These are phyloP conservation scores for Dryas drummondii DNA, from an alignment of 306 rosid genomes.

Conservation along the genomic window DNA sequence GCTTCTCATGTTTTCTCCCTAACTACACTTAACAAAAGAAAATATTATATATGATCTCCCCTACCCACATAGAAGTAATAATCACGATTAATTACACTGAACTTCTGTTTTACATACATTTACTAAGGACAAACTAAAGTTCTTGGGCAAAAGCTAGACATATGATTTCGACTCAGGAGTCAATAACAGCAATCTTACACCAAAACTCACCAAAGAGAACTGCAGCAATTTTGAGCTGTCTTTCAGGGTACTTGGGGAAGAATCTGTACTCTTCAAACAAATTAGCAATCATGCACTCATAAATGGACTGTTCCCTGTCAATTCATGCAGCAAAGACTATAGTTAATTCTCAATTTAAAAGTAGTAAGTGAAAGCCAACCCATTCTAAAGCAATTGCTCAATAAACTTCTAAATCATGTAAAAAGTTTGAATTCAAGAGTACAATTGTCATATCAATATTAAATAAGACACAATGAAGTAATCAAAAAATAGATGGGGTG, in stretches of 20 bases:
- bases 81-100: neutral
- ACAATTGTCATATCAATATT: neutral
- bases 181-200: slow-evolving; percentile 13
- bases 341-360: slow-evolving; percentile 15
- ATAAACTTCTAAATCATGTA: neutral
- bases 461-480: neutral
- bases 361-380: neutral
- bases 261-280: slow-evolving; percentile 92
- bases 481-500: neutral
- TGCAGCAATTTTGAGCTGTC: slow-evolving; percentile 92
- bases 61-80: neutral
- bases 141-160: neutral
- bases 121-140: neutral
- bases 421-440: neutral
- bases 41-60: neutral
- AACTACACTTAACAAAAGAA: neutral
- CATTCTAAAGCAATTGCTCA: neutral
- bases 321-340: slow-evolving; percentile 14
- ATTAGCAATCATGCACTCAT: slow-evolving; percentile 92
- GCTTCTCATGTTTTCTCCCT: neutral
- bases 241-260: slow-evolving; percentile 96
- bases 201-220: slow-evolving; percentile 79
- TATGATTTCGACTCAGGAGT: neutral
- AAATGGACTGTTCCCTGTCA: slow-evolving; percentile 82
- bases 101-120: neutral